Conservation (phyloP, 2,329 filamentous ascomycete species). For the Ophiostoma sp. region DNA sequence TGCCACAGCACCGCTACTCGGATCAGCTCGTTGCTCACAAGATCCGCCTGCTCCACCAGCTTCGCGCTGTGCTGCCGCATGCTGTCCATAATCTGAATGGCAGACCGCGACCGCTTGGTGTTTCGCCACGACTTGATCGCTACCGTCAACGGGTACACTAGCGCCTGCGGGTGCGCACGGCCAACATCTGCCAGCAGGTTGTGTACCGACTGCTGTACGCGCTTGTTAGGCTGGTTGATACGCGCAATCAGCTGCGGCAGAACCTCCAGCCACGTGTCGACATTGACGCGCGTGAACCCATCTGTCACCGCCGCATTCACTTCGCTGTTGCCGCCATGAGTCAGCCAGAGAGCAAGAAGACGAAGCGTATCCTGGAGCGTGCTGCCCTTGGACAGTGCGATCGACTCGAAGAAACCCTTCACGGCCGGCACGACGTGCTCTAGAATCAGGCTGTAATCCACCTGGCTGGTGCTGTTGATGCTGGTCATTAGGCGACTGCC, state of each 20-base stretch:
- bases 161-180: slow-evolving; percentile 85
- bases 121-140: slow-evolving; percentile 92
- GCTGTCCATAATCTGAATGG: slow-evolving; percentile 91
- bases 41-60: slow-evolving; percentile 89
- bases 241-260: slow-evolving; percentile 95
- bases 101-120: slow-evolving; percentile 76
- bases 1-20: slow-evolving; percentile 97
- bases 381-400: slow-evolving; percentile 82
- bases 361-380: slow-evolving; percentile 93
- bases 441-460: slow-evolving; percentile 63
- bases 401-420: slow-evolving; percentile 95
- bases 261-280: slow-evolving; percentile 98
- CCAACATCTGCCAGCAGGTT: slow-evolving; percentile 89
- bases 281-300: slow-evolving; percentile 83
- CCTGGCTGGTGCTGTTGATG: slow-evolving; percentile 37
- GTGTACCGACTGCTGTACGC: slow-evolving; percentile 86
- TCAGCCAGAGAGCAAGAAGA: slow-evolving; percentile 92
- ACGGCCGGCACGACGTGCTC: slow-evolving; percentile 94
- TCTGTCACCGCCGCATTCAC: slow-evolving; percentile 86
- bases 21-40: slow-evolving; percentile 94
- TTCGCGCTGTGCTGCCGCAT: slow-evolving; percentile 92
- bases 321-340: slow-evolving; percentile 79
- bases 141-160: slow-evolving; percentile 95
- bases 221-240: slow-evolving; percentile 90
- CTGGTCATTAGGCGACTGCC: slow-evolving; percentile 22